Base-by-base conservation (phyloP, 192 early-diverging fungal genomes). In the Coemansia sp. region DNA sequence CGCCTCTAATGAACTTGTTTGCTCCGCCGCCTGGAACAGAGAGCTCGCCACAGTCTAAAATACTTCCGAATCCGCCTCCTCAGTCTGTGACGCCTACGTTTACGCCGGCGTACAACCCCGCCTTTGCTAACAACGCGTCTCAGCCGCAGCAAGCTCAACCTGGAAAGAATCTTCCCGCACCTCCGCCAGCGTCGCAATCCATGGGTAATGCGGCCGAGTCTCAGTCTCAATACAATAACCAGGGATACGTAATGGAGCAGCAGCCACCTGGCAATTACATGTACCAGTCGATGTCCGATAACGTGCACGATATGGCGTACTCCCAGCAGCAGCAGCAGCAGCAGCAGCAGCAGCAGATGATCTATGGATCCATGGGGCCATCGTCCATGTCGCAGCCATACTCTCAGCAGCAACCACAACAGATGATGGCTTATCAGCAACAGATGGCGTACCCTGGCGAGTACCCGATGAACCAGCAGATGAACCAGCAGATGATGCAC, bases 1-100 rank as follows among this genome's bases (percentile, higher is more conserved):
- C 64, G 27, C 62, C 70, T 5, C 67, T 80, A 12, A 72, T 75
- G 72, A 75, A 71, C 20, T 48, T 80, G 38, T 80, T 80, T 75
- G 65, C 78, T 17, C 78, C 78, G 20, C 75, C 70, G 15, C 48
- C 72, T 27, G 69, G 51, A 11, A 65, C 61, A n/a, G 51, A 61
- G 9, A 61, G 6, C 59, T 36, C 64, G 17, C 66, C 63, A 34
- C 75, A 66, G 31, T 55, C 42, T 60, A 71, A 72, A 48, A 36
- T 46, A 9, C 66, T 72, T 46, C 70, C 69, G 0, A 62, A 65
- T 36, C 75, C 62, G 61, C 73, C 73, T 41, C 70, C 73, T 32
- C 62, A 65, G 56, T 9, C 42, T 19, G 51, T 22, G 12, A 62
- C 64, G 27, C 70, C 76, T 29, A 60, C 58, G 8, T 65, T 55